Evolutionary conservation across 2,329 filamentous ascomycete genomes (phyloP).

Genomic region (Aspergillus chevalieri): DNA sequence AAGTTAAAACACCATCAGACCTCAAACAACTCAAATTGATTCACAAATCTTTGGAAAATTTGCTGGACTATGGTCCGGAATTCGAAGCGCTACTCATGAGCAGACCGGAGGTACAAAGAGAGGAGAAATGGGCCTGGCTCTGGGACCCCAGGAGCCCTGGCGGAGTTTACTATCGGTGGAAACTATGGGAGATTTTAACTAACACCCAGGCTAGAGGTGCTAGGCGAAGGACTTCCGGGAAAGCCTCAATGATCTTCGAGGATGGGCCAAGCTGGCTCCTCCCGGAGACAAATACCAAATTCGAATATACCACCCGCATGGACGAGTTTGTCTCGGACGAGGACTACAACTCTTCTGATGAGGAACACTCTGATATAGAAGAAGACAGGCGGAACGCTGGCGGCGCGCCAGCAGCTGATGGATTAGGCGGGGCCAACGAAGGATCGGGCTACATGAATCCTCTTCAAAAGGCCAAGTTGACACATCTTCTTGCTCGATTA

Average conservation of each 20-base stretch:
- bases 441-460: slow-evolving; percentile 70
- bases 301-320: slow-evolving; percentile 70
- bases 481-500: slow-evolving; percentile 74
- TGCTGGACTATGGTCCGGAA: slow-evolving; percentile 74
- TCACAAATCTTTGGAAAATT: slow-evolving; percentile 75
- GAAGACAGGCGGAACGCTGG: slow-evolving; percentile 39
- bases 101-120: slow-evolving; percentile 70
- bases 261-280: slow-evolving; percentile 70
- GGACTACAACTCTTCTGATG: slow-evolving; percentile 81
- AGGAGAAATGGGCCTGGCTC: slow-evolving; percentile 90
- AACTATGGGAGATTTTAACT: slow-evolving; percentile 79
- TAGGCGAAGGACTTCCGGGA: slow-evolving; percentile 43
- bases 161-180: slow-evolving; percentile 89
- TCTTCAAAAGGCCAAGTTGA: slow-evolving; percentile 74
- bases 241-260: slow-evolving; percentile 61
- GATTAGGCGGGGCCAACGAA: slow-evolving; percentile 29
- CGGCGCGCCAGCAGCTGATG: slow-evolving; percentile 37
- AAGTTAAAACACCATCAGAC: slow-evolving; percentile 69
- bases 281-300: slow-evolving; percentile 66
- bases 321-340: slow-evolving; percentile 76
- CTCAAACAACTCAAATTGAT: slow-evolving; percentile 75
- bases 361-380: slow-evolving; percentile 58
- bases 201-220: slow-evolving; percentile 44
- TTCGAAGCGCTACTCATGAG: slow-evolving; percentile 93
- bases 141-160: slow-evolving; percentile 76